A percentile compares a stretch with the other conserved stretches of the same genome.
Evolutionary conservation across 345 rosid species (phyloP).

Genomic region (Anacardium occidentale): DNA sequence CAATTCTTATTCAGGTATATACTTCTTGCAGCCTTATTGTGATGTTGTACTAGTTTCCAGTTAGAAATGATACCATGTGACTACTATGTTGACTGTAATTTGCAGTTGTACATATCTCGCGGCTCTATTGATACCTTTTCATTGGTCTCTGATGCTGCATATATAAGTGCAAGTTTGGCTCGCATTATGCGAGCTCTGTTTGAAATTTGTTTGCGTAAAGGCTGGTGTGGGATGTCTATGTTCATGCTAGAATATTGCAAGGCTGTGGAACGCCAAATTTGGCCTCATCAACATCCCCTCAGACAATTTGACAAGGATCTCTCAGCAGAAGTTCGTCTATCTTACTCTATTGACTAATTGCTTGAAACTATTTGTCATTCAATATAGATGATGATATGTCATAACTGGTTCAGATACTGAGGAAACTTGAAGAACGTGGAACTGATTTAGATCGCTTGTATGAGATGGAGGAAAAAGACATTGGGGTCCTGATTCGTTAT

Average conservation of each 20-base stretch:
- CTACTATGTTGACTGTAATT: slow-evolving; percentile 29
- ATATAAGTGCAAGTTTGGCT: slow-evolving; percentile 97
- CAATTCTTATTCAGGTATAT: slow-evolving; percentile 90
- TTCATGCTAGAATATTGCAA: slow-evolving; percentile 97
- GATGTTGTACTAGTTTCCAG: slow-evolving; percentile 19
- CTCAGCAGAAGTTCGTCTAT: slow-evolving; percentile 65
- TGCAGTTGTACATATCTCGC: slow-evolving; percentile 93
- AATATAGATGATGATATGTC: slow-evolving; percentile 23
- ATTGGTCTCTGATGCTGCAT: slow-evolving; percentile 90
- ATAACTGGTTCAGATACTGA: slow-evolving; percentile 52
- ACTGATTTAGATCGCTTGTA: slow-evolving; percentile 73
- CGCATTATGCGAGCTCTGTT: slow-evolving; percentile 95
- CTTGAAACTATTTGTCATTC: slow-evolving; percentile 13
- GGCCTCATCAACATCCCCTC: slow-evolving; percentile 96
- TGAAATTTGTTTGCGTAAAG: slow-evolving; percentile 88
- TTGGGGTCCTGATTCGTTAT: slow-evolving; percentile 90
- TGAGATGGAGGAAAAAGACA: slow-evolving; percentile 95
- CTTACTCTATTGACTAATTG: slow-evolving; percentile 9
- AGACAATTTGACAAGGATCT: slow-evolving; percentile 90
- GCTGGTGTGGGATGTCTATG: slow-evolving; percentile 88
- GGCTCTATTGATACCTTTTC: slow-evolving; percentile 93
- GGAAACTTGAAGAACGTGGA: slow-evolving; percentile 96
- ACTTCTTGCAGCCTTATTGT: slow-evolving; percentile 12
- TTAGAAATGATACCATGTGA: slow-evolving; percentile 21
- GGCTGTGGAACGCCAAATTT: slow-evolving; percentile 94